Conservation (phyloP, 2,329 filamentous ascomycete genomes). For the Trichoderma breve region DNA sequence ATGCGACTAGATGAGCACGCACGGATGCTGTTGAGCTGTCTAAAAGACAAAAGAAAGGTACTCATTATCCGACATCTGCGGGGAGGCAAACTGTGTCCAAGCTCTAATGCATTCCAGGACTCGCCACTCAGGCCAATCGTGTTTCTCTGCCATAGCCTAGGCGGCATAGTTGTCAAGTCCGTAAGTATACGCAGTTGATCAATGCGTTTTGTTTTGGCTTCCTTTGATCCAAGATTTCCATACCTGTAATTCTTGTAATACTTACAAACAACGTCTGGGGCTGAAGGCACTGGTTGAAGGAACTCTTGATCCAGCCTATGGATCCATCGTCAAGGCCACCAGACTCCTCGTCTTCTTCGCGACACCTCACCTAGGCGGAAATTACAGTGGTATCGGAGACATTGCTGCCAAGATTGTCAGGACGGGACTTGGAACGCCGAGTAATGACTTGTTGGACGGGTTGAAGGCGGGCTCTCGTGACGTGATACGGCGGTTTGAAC, state of each 20-base stretch:
- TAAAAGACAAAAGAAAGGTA: constrained; percentile 6
- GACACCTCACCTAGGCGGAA: constrained; percentile 13
- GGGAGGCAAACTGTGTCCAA: not conserved
- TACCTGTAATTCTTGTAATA: not conserved
- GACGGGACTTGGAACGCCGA: not conserved
- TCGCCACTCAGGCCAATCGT: constrained; percentile 8
- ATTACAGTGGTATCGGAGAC: not conserved
- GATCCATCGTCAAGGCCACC: not conserved
- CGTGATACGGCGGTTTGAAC: constrained; percentile 11
- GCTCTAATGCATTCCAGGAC: not conserved
- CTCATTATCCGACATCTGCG: not conserved
- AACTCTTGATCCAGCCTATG: constrained; percentile 1
- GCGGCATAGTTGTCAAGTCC: constrained; percentile 17
- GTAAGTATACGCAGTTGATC: not conserved
- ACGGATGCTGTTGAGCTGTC: not conserved
- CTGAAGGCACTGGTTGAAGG: constrained; percentile 18
- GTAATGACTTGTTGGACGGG: constrained; percentile 8
- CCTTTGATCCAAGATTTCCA: not conserved
- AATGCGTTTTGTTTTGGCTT: not conserved
- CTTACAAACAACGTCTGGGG: not conserved
- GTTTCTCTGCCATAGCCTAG: constrained; percentile 22
- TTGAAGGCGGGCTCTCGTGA: constrained; percentile 6
- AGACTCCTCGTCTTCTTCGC: constrained; percentile 18
- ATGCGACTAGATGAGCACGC: constrained; percentile 9
- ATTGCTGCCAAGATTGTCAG: constrained; percentile 8